Percentiles rank a stretch among this genome's conserved stretches.
Conservation (phyloP, 2,329 filamentous ascomycete species). For the Verticillium klebahnii region DNA sequence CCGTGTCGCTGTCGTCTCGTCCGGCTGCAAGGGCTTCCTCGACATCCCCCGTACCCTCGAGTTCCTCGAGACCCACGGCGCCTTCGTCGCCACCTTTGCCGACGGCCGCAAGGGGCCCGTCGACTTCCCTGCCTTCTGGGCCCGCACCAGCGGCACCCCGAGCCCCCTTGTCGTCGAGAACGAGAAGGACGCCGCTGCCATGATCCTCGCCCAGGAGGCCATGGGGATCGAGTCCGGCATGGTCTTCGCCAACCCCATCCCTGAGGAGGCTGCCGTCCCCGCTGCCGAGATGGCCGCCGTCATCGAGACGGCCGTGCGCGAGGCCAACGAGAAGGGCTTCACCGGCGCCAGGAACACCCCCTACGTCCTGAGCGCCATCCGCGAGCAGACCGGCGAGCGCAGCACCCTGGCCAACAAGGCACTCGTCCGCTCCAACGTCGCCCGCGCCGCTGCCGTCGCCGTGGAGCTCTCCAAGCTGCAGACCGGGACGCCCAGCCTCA, state of each 20-base stretch:
- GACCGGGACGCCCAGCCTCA: conserved; percentile 3
- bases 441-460: conserved; percentile 49
- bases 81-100: conserved; percentile 83
- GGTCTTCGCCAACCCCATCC: conserved; percentile 85
- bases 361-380: conserved; percentile 74
- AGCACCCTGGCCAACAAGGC: conserved; percentile 72
- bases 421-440: conserved; percentile 49
- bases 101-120: conserved; percentile 60
- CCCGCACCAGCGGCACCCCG: conserved; percentile 74
- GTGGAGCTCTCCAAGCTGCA: conserved; percentile 40
- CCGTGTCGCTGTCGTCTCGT: conserved; percentile 80
- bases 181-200: conserved; percentile 81
- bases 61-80: conserved; percentile 66
- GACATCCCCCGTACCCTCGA: conserved; percentile 89
- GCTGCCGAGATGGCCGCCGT: conserved; percentile 64
- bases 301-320: conserved; percentile 63
- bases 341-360: conserved; percentile 78
- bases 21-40: conserved; percentile 93
- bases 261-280: conserved; percentile 63
- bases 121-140: conserved; percentile 92
- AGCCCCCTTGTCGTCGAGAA: conserved; percentile 72
- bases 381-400: conserved; percentile 67
- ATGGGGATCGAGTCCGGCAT: conserved; percentile 74
- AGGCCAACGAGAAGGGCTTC: conserved; percentile 60
- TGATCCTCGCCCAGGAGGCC: conserved; percentile 73